Evolutionary conservation across 2,329 filamentous ascomycete species (phyloP), one percentile per base, ranked within the genome.

Genomic region (Colletotrichum sp.): DNA sequence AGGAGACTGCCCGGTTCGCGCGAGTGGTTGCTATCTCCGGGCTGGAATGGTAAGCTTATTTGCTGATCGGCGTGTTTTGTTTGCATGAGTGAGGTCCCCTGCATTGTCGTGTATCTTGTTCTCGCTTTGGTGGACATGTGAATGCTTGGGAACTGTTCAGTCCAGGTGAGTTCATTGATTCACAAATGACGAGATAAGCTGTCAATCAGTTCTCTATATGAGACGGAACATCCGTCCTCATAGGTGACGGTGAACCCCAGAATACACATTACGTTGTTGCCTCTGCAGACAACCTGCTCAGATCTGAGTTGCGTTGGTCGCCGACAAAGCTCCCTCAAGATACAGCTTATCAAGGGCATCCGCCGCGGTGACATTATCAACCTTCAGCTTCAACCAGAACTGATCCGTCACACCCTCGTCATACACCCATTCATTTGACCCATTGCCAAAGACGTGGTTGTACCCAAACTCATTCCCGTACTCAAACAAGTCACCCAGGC

Each of bases 351-450:
- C 83, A 13, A 85, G 69, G 62, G 82, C 80, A 6, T 64, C 77
- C 1, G 82, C 80, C 10, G 82, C 82, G 15, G 79, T 81, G 39
- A 78, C 78, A 69, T 85, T 82, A 18, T 78, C 78, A 3, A 80
- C 79, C 64, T 78, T 84, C 52, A 88, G 76, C 60, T 77, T 80
- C 64, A 89, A 72, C 81, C 84, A 89, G 69, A 83, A 82, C 80
- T 88, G 87, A 52, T 85, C 84, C 18, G 78, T 84, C 6, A 81
- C 78, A 8, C 26, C 28, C 18, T 81, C 71, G 52, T 88, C 85
- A 16, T 81, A 80, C 3, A 88, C 78, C 88, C 88, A 89, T n/a
- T 65, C 64, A 77, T 89, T 89, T 6, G 84, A 81, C 3, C 87
- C 87, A 49, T 88, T 83, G 0, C 79, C 72, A 21, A 79, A 77